Evolutionary conservation across 2,329 filamentous ascomycete genomes (phyloP).

Genomic region (Bipolaris sorokiniana): DNA sequence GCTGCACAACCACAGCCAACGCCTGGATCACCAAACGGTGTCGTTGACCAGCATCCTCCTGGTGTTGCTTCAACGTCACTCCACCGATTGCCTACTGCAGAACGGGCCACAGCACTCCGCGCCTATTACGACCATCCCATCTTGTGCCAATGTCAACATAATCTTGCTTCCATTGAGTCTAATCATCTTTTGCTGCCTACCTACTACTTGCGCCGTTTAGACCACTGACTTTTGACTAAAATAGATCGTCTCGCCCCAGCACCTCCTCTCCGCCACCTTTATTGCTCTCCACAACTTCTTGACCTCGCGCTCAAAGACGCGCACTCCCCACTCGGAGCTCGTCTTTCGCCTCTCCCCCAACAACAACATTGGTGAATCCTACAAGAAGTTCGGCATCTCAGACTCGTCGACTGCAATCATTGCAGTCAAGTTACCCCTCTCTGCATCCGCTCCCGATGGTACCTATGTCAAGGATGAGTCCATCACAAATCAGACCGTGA

Average conservation of each 20-base stretch:
- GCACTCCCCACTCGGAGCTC: conserved; percentile 88
- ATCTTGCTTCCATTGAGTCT: neutral
- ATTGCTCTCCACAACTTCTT: conserved; percentile 73
- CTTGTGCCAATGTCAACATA: neutral
- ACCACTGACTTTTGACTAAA: neutral
- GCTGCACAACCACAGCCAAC: neutral
- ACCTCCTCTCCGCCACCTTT: conserved; percentile 77
- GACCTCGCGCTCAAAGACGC: conserved; percentile 67
- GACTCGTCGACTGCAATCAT: conserved; percentile 75
- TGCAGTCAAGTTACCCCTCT: conserved; percentile 73
- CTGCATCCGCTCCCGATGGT: neutral
- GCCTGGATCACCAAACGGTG: neutral
- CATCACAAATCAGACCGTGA: conserved; percentile 35
- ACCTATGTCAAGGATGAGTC: conserved; percentile 4
- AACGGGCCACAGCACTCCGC: neutral
- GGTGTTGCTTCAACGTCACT: neutral
- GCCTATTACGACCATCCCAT: neutral
- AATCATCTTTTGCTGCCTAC: neutral
- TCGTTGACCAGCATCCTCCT: neutral
- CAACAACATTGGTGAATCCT: conserved; percentile 91
- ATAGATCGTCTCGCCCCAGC: conserved; percentile 73
- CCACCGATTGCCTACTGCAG: neutral
- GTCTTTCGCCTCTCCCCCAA: conserved; percentile 80
- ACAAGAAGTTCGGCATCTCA: conserved; percentile 83
- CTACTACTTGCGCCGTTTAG: neutral